These are phyloP conservation scores for Yamadazyma takamatsuzukensis DNA, from an alignment of 805 yeast species.

Conservation along the genomic window DNA sequence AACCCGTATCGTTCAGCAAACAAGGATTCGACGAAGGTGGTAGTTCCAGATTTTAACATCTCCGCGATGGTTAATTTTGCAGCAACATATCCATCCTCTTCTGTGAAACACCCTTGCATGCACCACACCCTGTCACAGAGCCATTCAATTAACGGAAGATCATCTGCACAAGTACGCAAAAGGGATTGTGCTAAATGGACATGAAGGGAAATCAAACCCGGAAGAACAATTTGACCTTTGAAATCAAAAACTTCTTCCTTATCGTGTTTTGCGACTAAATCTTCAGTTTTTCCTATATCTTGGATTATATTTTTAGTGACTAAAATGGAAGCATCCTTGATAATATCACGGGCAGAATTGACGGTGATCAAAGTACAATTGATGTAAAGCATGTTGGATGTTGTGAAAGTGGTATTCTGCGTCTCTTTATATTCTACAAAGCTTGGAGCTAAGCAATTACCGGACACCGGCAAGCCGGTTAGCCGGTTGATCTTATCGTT, in stretches of 20 bases:
- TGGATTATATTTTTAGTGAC: constrained; percentile 4
- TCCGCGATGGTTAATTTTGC: constrained; percentile 9
- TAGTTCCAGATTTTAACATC: constrained; percentile 8
- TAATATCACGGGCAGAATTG: constrained; percentile 2
- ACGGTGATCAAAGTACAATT: constrained; percentile 6
- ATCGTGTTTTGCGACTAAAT: constrained; percentile 1
- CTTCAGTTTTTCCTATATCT: constrained; percentile 2
- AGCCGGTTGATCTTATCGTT: too few relatives aligned
- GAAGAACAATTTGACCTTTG: constrained; percentile 3
- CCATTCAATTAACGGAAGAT: constrained; percentile 9
- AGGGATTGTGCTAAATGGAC: constrained; percentile 9
- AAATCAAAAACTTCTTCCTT: constrained; percentile 1
- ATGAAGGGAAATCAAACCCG: constrained; percentile 9
- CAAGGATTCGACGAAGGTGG: constrained; percentile 8
- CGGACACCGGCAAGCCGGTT: too few relatives aligned
- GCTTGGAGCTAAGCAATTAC: too few relatives aligned
- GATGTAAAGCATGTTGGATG: constrained; percentile 5
- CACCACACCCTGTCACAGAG: constrained; percentile 9
- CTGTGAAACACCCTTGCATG: constrained; percentile 10
- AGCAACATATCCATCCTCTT: constrained; percentile 10
- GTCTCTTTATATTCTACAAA: too few relatives aligned
- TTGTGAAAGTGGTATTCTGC: too few relatives aligned
- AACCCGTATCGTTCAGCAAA: constrained; percentile 10
- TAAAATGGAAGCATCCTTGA: constrained; percentile 5
- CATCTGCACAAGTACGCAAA: constrained; percentile 8